Base-by-base conservation (phyloP, 164 flowering plant genomes). In the Nelumbo lutea region DNA sequence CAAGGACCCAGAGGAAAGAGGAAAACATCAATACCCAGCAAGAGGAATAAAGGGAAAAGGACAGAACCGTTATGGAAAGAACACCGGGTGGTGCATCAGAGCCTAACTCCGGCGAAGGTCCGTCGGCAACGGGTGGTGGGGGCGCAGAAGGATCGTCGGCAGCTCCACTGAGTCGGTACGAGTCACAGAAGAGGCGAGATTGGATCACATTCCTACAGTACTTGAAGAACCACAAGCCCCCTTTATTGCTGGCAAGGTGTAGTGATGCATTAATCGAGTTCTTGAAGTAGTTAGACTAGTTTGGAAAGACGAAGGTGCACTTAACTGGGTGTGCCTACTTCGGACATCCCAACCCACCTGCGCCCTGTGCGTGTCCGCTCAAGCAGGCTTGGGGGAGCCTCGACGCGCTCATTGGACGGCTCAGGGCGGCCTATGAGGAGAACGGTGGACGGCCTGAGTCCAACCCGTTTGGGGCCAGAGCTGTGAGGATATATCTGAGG, bases 381-480 rank as follows among this genome's bases (percentile, higher is more conserved):
- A 72, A 70, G 58, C 83, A 81, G 72, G 83, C 83, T 2, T 81
- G 83, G 83, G 83, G 83, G 4, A 81, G 83, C 66, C 78, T 81
- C 0, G 83, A 81, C 62, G 76, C 83, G 6, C 72, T 81, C 11
- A 72, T 81, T 59, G 83, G 83, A 51, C 67, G 83, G 59, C 72
- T 80, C 6, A 69, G 81, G 42, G 81, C 83, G 0, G 83, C 83
- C 9, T 81, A 78, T 41, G 83, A 81, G 59, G 81, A 81, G 70
- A 76, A 76, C 70, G 83, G 83, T 5, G 83, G 81, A 2, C 66
- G 67, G 53, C 78, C 81, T 1, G 83, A 81, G 40, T 62, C 78
- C 9, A 81, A 81, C 64, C 81, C 83, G 13, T 81, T 81, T 48
- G 83, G 78, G 11, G 77, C 79, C 0, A 74, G 77, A 7, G 78